Conservation (phyloP, 2,329 filamentous ascomycete species). For the Stemphylium vesicarium region DNA sequence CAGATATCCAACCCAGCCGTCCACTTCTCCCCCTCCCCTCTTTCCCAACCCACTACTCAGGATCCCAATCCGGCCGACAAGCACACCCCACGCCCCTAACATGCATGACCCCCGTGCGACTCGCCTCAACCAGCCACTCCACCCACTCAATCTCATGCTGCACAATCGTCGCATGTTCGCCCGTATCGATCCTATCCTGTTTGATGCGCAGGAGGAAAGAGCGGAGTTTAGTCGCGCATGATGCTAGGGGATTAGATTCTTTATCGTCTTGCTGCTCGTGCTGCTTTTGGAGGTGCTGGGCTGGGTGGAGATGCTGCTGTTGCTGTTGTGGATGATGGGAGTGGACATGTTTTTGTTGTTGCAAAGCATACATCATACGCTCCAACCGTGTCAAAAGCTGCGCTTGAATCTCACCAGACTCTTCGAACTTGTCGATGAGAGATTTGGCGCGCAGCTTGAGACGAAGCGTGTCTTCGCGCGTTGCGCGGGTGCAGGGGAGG, state of each 20-base stretch:
- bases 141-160: slow-evolving; percentile 41
- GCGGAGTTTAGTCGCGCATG: slow-evolving; percentile 24
- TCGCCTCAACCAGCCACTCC: slow-evolving; percentile 37
- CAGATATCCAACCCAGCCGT: too few species aligned
- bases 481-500: slow-evolving; percentile 34
- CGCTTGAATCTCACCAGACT: slow-evolving; percentile 26
- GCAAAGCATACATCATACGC: slow-evolving; percentile 25
- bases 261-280: not conserved
- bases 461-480: slow-evolving; percentile 25
- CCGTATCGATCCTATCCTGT: slow-evolving; percentile 28
- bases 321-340: not conserved
- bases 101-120: slow-evolving; percentile 37
- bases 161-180: slow-evolving; percentile 26
- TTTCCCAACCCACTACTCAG: not conserved
- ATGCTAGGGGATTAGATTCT: not conserved
- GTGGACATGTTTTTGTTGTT: slow-evolving; percentile 1
- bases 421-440: slow-evolving; percentile 23
- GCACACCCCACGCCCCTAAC: slow-evolving; percentile 31
- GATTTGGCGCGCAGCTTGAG: slow-evolving; percentile 23
- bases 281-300: not conserved
- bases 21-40: too few species aligned
- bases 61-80: slow-evolving; percentile 36
- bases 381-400: slow-evolving; percentile 28
- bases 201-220: slow-evolving; percentile 23
- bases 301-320: not conserved